A percentile compares a stretch with the other conserved stretches of the same genome.
Evolutionary conservation across 1,139 yeast species (phyloP).

Genomic region (Candida sp.): DNA sequence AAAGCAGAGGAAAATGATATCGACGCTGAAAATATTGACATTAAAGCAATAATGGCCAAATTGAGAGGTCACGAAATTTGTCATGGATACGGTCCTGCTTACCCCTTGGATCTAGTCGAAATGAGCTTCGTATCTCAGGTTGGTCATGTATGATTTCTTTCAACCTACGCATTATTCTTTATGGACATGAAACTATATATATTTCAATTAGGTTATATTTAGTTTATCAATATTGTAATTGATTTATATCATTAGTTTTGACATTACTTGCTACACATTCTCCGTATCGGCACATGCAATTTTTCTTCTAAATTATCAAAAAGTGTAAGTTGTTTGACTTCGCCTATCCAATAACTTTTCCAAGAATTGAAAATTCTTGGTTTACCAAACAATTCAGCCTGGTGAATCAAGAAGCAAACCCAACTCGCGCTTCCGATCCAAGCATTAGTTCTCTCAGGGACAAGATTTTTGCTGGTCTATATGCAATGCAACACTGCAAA

Average conservation of each 20-base stretch:
- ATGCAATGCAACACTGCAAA: not conserved
- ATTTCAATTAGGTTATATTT: too few relatives aligned
- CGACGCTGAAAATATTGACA: slow-evolving; percentile 50
- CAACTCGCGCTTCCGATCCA: not conserved
- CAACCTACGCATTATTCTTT: not conserved
- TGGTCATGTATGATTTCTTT: slow-evolving; percentile 5
- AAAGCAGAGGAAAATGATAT: slow-evolving; percentile 43
- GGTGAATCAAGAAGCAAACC: too few relatives aligned
- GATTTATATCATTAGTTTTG: too few relatives aligned
- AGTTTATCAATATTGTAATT: not conserved
- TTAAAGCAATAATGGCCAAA: slow-evolving; percentile 51
- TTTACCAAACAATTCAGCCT: too few relatives aligned
- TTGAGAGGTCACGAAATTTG: slow-evolving; percentile 70
- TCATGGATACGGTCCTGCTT: slow-evolving; percentile 86
- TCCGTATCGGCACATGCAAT: too few relatives aligned
- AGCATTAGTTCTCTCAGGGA: not conserved
- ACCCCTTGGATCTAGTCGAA: slow-evolving; percentile 49
- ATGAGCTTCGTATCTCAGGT: slow-evolving; percentile 9
- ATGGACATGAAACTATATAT: not conserved
- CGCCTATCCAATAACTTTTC: too few relatives aligned
- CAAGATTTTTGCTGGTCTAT: not conserved
- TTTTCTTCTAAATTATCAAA: too few relatives aligned
- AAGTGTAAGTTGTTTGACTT: too few relatives aligned
- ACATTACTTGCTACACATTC: too few relatives aligned
- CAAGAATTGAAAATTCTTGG: too few relatives aligned